These are phyloP conservation scores for Entomortierella chlamydospora DNA, from an alignment of 192 early-diverging fungal species.

Conservation along the genomic window DNA sequence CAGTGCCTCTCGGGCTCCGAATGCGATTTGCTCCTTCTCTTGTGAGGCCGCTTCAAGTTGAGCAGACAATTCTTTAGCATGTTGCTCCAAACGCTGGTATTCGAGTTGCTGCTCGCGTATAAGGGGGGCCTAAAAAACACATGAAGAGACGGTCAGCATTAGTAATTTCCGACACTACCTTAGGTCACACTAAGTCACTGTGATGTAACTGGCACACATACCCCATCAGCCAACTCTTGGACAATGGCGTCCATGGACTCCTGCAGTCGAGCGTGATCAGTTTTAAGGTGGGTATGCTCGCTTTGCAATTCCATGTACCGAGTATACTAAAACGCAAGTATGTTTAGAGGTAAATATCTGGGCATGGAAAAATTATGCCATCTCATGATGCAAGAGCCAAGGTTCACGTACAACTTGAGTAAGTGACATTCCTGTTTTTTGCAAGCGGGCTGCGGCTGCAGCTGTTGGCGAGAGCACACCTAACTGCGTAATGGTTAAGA, in stretches of 20 bases:
- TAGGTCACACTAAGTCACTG: neutral
- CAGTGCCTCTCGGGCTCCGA: constrained; percentile 39
- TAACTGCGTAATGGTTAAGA: constrained; percentile 6
- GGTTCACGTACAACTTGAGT: constrained; percentile 63
- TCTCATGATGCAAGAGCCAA: too few relatives aligned
- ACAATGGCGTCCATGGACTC: constrained; percentile 69
- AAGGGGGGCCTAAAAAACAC: constrained; percentile 60
- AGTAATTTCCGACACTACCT: too few relatives aligned
- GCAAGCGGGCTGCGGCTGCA: constrained; percentile 55
- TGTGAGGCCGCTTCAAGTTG: constrained; percentile 57
- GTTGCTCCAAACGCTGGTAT: constrained; percentile 59
- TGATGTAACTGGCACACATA: constrained; percentile 8
- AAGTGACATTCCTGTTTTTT: constrained; percentile 65
- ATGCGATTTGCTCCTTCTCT: constrained; percentile 50
- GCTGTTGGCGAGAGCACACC: constrained; percentile 69
- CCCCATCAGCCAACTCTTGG: constrained; percentile 55
- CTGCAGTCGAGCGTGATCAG: constrained; percentile 61
- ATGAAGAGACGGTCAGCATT: neutral
- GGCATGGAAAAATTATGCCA: neutral
- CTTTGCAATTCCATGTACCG: constrained; percentile 68
- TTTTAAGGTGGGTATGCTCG: constrained; percentile 56
- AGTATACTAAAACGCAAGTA: constrained; percentile 53
- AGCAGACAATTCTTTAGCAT: constrained; percentile 63
- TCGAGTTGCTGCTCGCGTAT: constrained; percentile 69
- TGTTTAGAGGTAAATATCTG: neutral